phyloP scores from a whole-genome alignment of 1,284 basidiomycete genomes.

The Hortiboletus rubellus region DNA sequence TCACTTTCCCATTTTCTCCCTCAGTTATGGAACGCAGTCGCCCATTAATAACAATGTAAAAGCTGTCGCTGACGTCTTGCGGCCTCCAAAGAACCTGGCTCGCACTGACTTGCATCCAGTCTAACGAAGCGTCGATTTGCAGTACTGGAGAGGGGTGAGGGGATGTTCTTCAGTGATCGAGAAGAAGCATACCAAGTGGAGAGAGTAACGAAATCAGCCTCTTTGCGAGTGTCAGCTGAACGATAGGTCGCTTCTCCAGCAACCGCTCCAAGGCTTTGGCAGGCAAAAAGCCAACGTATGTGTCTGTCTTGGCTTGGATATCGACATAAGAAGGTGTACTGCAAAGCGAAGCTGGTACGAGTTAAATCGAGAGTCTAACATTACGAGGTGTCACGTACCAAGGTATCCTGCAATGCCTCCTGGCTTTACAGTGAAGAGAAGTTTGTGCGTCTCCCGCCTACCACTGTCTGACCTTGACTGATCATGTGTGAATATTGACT shows the following conservation, averaged over 20 bases:
- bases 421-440: conserved; percentile 93
- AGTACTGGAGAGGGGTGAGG: conserved; percentile 58
- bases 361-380: conserved; percentile 2
- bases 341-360: conserved; percentile 74
- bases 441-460: conserved; percentile 46
- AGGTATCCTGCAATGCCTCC: conserved; percentile 98
- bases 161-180: not conserved
- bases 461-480: conserved; percentile 15
- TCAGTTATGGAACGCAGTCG: conserved; percentile 85
- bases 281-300: conserved; percentile 94
- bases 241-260: conserved; percentile 92
- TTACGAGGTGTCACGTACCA: conserved; percentile 45
- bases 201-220: conserved; percentile 92
- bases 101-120: conserved; percentile 97
- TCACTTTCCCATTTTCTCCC: conserved; percentile 68
- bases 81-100: conserved; percentile 93
- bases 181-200: conserved; percentile 65
- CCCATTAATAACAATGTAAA: conserved; percentile 98
- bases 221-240: conserved; percentile 95
- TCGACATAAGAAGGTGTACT: conserved; percentile 94
- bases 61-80: conserved; percentile 88
- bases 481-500: conserved; percentile 23
- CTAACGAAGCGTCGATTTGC: conserved; percentile 95
- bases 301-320: conserved; percentile 95
- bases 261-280: conserved; percentile 86